These are phyloP conservation scores for Aspergillus floridensis DNA, from an alignment of 2,329 filamentous ascomycete genomes.

Conservation along the genomic window DNA sequence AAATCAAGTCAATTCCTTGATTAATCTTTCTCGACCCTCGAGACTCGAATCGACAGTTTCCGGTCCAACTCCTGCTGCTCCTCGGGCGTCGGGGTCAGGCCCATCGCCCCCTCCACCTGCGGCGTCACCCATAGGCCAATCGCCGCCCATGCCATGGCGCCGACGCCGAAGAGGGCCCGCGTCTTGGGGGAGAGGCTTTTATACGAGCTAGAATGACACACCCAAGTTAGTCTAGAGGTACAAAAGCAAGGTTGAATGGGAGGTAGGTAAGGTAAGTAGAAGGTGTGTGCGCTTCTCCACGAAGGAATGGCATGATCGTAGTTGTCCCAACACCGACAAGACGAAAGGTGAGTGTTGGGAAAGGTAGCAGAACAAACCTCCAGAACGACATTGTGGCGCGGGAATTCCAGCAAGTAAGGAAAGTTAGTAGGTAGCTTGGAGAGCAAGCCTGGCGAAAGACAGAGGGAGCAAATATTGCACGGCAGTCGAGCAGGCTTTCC, in stretches of 20 bases:
- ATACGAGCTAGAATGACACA: constrained; percentile 56
- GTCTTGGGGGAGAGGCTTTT: constrained; percentile 68
- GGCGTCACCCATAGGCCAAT: constrained; percentile 73
- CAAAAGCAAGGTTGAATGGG: not conserved
- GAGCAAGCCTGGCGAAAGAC: too few species aligned
- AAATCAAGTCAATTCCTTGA: too few species aligned
- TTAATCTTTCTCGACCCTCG: constrained; percentile 28
- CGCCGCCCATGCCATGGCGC: constrained; percentile 72
- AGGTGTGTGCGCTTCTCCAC: too few species aligned
- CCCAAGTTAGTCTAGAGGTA: not conserved
- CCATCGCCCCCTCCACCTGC: constrained; percentile 68
- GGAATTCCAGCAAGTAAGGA: too few species aligned
- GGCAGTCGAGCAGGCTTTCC: too few species aligned
- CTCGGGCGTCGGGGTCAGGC: constrained; percentile 68
- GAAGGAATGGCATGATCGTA: too few species aligned
- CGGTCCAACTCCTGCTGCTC: constrained; percentile 66
- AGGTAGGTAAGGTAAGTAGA: too few species aligned
- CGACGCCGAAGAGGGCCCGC: constrained; percentile 68
- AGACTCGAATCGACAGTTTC: constrained; percentile 36
- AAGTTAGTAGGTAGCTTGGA: too few species aligned
- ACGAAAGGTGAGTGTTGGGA: too few species aligned
- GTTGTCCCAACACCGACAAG: too few species aligned
- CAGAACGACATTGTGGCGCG: constrained; percentile 35
- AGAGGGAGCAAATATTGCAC: too few species aligned
- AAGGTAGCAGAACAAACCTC: constrained; percentile 27